Conservation (phyloP, 306 rosid species). For the Dalbergia cultrata region DNA sequence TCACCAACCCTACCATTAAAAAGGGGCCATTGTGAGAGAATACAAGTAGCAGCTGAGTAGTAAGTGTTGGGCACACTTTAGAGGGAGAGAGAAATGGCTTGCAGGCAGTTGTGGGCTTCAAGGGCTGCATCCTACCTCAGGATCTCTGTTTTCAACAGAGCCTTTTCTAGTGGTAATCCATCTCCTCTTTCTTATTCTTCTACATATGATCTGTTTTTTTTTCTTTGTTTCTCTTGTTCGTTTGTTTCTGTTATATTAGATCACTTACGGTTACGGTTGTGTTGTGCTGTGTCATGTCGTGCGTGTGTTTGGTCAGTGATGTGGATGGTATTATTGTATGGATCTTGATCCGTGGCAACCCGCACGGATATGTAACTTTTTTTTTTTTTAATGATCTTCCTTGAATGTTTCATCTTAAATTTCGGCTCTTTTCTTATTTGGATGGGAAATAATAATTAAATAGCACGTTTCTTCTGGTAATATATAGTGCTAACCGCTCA, state of each 20-base stretch:
- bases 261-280: neutral
- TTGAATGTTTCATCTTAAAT: constrained; percentile 8
- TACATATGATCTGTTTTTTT: neutral
- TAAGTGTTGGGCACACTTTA: neutral
- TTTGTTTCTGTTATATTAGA: neutral
- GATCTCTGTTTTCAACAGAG: constrained; percentile 62
- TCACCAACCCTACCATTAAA: neutral
- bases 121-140: constrained; percentile 72
- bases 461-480: no score
- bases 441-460: neutral
- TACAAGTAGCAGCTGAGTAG: neutral
- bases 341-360: constrained; percentile 42
- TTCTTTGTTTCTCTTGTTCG: no score
- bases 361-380: no score
- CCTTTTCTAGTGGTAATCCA: constrained; percentile 64
- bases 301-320: neutral
- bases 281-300: neutral
- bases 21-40: neutral
- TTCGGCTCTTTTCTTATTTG: neutral
- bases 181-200: neutral
- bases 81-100: constrained; percentile 56
- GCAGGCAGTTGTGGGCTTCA: constrained; percentile 69
- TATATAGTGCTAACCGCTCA: neutral
- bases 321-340: no score
- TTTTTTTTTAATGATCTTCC: no score